Base-by-base conservation (phyloP, 225 moss, liverwort and hornwort genomes). In the Marchantia paleacea region DNA sequence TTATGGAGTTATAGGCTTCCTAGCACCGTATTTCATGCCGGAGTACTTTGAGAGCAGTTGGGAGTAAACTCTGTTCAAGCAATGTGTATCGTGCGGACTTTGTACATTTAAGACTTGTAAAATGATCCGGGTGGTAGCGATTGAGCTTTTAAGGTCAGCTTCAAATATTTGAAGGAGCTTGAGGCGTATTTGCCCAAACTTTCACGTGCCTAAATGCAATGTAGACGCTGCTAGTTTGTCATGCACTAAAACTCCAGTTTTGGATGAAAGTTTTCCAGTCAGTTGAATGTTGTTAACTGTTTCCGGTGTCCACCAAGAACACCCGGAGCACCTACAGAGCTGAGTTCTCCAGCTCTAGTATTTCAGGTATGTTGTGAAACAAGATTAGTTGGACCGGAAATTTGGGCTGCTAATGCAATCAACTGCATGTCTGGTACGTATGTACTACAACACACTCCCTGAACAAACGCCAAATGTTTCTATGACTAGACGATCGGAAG, bases 91-190 rank as follows among this genome's bases (percentile, higher is more conserved):
- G 16, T 60, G 60, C 58, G 60, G 31, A 76, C 75, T 60, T 55
- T 76, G 75, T 76, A 76, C 58, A 76, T 60, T 76, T 47, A 60
- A 55, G 30, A 58, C 60, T 31, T 76, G 75, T 60, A 60, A 76
- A 76, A 76, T 76, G 75, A 76, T 61, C 30, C 75, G 58, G 75
- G 20, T 57, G 60, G 75, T 76, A 76, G 75, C 60, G 31, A 54
- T 26, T 39, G 60, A 20, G 57, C 75, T 19, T 47, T 76, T 19
- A 28, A 76, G 75, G 31, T 76, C 18, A 60, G 60, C 54, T 76
- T 61, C 10, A 8, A 60, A 31, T 39, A 7, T 76, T 55, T 60
- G 51, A 12, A 51, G 52, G 72, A 72, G 22, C 50, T 10, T 52
- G 39, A 50, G 72, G 72, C 72, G 19, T 22, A 39, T 47, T 72